Evolutionary conservation across 805 yeast genomes (phyloP), one percentile per base, ranked within the genome.

Genomic region (Kuraishia molischiana): DNA sequence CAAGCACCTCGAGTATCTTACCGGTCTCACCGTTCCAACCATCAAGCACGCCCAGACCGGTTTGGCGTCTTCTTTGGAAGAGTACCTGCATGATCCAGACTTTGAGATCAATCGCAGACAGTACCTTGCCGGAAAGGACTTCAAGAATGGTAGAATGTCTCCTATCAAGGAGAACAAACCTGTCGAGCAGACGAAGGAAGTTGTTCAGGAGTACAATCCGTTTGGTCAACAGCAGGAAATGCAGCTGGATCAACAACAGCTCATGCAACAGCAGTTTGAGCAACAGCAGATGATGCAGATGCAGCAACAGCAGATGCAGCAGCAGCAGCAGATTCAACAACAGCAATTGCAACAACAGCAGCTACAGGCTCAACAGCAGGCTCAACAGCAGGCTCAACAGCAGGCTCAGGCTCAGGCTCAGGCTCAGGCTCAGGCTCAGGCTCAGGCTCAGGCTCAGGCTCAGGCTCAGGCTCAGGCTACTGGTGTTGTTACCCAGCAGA

Each of bases 41-140:
- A 89, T 92, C 43, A 85, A 85, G 54, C 98, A 92, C 60, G 97
- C 97, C 2, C 97, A 97, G 18, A 89, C 97, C 2, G 92, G 95
- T 19, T 68, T 92, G 45, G 83, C 95, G 3, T 71, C 78, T 24
- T 79, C 94, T 11, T 71, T 92, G 43, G 92, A 86, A 53, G 96
- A 89, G 48, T 94, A 90, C 56, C 63, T 92, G 46, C 72, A 79
- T 46, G 97, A 90, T 53, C 86, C 89, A 6, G 79, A 80, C 48
- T 86, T 86, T 58, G 95, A 86, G 47, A 60, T 63, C 6, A 86
- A 85, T 54, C 73, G 94, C 55, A 64, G 77, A 42, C 94, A 84
- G 51, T 86, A 83, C 51, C 58, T 85, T 44, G 77, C 76, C 29
- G 90, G 84, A 49, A 78, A 74, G 57, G 69, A 64, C 37, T 66